These are phyloP conservation scores for Trichosporon asahii DNA, from an alignment of 1,284 basidiomycete genomes.

Conservation along the genomic window DNA sequence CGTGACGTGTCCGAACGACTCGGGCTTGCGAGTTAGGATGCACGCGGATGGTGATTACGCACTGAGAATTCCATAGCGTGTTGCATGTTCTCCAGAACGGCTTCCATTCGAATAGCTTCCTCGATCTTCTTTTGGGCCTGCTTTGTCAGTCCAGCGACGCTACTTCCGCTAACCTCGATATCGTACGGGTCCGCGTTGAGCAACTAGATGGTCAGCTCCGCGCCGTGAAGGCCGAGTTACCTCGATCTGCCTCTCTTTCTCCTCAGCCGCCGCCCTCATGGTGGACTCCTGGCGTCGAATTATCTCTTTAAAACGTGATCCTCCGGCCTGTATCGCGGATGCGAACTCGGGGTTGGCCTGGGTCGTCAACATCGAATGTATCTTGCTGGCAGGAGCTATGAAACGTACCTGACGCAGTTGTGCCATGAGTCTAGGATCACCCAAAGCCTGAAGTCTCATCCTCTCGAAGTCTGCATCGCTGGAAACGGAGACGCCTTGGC, in stretches of 20 bases:
- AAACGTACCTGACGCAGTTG: slow-evolving; percentile 65
- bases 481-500: background rate
- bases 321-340: slow-evolving; percentile 64
- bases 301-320: slow-evolving; percentile 69
- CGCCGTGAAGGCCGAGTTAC: slow-evolving; percentile 52
- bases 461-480: slow-evolving; percentile 79
- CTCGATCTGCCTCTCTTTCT: slow-evolving; percentile 63
- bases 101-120: slow-evolving; percentile 85
- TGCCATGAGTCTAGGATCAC: slow-evolving; percentile 73
- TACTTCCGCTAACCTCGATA: slow-evolving; percentile 59
- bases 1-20: slow-evolving; percentile 87
- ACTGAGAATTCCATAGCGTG: slow-evolving; percentile 82
- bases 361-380: background rate
- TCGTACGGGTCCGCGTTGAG: slow-evolving; percentile 85
- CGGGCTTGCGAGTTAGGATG: slow-evolving; percentile 61
- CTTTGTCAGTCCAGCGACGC: background rate
- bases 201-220: slow-evolving; percentile 25
- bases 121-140: slow-evolving; percentile 82
- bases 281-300: slow-evolving; percentile 63
- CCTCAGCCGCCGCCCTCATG: slow-evolving; percentile 58
- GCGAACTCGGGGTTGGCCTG: slow-evolving; percentile 77
- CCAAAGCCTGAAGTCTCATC: slow-evolving; percentile 81
- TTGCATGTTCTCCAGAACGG: slow-evolving; percentile 83
- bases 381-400: background rate
- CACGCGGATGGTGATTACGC: slow-evolving; percentile 55